Evolutionary conservation across 2,329 filamentous ascomycete genomes (phyloP).

Genomic region (Plectosphaerella plurivora): DNA sequence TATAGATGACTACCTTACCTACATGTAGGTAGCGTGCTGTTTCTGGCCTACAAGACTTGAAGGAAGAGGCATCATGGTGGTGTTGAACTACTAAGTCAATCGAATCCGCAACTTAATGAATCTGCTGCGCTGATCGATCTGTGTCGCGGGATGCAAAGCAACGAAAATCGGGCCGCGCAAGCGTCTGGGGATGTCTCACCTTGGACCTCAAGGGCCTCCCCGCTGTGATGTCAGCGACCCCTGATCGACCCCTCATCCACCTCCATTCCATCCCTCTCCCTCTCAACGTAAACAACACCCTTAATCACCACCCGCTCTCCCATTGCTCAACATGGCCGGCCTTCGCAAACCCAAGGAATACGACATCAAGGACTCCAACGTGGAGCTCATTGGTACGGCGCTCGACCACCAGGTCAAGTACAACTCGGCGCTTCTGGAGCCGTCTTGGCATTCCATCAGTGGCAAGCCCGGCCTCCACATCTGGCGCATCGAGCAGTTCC

Average conservation of each 20-base stretch:
- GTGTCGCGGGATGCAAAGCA: too few relatives aligned
- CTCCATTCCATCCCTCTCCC: neutral
- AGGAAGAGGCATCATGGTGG: too few relatives aligned
- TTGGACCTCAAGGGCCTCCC: too few relatives aligned
- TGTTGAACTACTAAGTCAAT: too few relatives aligned
- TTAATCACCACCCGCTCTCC: neutral
- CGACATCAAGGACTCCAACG: constrained; percentile 64
- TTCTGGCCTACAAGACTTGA: too few relatives aligned
- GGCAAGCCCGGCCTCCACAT: constrained; percentile 48
- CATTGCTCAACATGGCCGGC: constrained; percentile 47
- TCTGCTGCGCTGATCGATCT: too few relatives aligned
- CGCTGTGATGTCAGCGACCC: too few relatives aligned
- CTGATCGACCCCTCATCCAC: neutral
- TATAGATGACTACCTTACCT: too few relatives aligned
- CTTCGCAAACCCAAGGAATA: constrained; percentile 60
- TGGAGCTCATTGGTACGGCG: constrained; percentile 58
- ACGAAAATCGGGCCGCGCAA: too few relatives aligned
- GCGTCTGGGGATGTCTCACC: too few relatives aligned
- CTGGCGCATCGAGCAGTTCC: constrained; percentile 65
- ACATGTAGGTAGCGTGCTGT: too few relatives aligned
- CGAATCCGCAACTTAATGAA: too few relatives aligned
- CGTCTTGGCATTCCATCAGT: constrained; percentile 63
- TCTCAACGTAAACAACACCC: neutral
- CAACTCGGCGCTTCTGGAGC: constrained; percentile 59
- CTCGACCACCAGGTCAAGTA: constrained; percentile 66